phyloP scores from a whole-genome alignment of 1,139 yeast species.

The Yamadazyma triangularis region DNA sequence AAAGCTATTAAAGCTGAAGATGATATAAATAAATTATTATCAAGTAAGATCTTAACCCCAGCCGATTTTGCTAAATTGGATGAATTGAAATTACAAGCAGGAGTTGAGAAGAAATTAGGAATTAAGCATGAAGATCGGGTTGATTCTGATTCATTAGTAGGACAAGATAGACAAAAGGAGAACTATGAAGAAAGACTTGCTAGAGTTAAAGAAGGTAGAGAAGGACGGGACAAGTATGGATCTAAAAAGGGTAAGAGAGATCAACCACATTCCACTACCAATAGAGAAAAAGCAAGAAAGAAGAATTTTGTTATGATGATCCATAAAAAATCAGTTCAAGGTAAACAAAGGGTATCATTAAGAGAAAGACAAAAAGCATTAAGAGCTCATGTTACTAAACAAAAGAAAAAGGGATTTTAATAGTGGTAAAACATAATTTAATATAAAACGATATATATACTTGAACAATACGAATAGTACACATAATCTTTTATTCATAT shows the following conservation, averaged over 20 bases:
- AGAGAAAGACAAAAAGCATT: constrained; percentile 86
- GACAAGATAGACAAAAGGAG: constrained; percentile 81
- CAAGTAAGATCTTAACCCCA: constrained; percentile 82
- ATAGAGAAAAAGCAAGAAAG: constrained; percentile 93
- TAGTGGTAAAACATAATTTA: too few species aligned
- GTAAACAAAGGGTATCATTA: constrained; percentile 84
- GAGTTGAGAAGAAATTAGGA: constrained; percentile 73
- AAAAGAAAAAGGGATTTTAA: constrained; percentile 69
- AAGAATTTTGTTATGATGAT: constrained; percentile 99
- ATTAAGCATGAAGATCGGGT: constrained; percentile 73
- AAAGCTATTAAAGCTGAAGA: constrained; percentile 23
- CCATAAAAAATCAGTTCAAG: constrained; percentile 90
- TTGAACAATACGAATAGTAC: constrained; percentile 3
- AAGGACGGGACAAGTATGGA: constrained; percentile 87
- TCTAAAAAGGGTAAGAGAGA: constrained; percentile 83
- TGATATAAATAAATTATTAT: constrained; percentile 61
- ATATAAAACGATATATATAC: too few species aligned
- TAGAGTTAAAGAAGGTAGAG: constrained; percentile 83
- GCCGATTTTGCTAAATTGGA: constrained; percentile 96
- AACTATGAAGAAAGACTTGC: constrained; percentile 87
- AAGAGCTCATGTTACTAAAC: constrained; percentile 81
- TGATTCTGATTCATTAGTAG: constrained; percentile 75
- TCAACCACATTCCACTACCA: constrained; percentile 82
- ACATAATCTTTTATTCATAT: constrained; percentile 1
- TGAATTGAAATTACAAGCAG: constrained; percentile 80